Percentiles rank a stretch among this genome's conserved stretches.
These are phyloP conservation scores for Sugiyamaella lignohabitans DNA, from an alignment of 805 yeast species.

Conservation along the genomic window DNA sequence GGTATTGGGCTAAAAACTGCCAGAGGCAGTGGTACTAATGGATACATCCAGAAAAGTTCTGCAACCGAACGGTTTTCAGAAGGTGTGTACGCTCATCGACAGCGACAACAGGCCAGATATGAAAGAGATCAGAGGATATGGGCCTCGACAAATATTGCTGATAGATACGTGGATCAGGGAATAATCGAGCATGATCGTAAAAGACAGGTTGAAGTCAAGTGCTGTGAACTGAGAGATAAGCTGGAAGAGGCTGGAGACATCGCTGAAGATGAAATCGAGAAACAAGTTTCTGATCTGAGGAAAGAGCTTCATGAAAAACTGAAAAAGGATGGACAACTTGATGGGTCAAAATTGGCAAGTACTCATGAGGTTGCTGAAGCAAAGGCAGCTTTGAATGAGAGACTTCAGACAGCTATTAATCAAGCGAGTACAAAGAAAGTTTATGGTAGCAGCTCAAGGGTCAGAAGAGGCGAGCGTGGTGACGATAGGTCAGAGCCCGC, in stretches of 20 bases:
- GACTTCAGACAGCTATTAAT: constrained; percentile 15
- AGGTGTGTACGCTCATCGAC: constrained; percentile 22
- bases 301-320: constrained; percentile 14
- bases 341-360: constrained; percentile 3
- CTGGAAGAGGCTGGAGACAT: constrained; percentile 24
- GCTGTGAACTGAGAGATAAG: constrained; percentile 23
- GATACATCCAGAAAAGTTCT: constrained; percentile 28
- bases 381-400: constrained; percentile 18
- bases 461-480: not conserved
- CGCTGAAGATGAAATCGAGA: constrained; percentile 21
- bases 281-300: constrained; percentile 17
- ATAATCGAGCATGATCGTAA: constrained; percentile 26
- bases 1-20: constrained; percentile 33
- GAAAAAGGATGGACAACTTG: constrained; percentile 7
- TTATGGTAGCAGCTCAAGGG: not conserved
- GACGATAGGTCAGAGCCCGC: not conserved
- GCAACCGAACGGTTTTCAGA: constrained; percentile 13
- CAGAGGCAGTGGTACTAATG: constrained; percentile 33
- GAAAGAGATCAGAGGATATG: constrained; percentile 7
- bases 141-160: constrained; percentile 13
- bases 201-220: constrained; percentile 26
- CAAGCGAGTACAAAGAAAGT: too few relatives aligned
- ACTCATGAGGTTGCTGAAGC: constrained; percentile 15
- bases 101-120: constrained; percentile 5
- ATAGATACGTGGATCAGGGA: constrained; percentile 21